Conservation (phyloP, 2,329 filamentous ascomycete genomes). For the Dactylellina cionopaga region DNA sequence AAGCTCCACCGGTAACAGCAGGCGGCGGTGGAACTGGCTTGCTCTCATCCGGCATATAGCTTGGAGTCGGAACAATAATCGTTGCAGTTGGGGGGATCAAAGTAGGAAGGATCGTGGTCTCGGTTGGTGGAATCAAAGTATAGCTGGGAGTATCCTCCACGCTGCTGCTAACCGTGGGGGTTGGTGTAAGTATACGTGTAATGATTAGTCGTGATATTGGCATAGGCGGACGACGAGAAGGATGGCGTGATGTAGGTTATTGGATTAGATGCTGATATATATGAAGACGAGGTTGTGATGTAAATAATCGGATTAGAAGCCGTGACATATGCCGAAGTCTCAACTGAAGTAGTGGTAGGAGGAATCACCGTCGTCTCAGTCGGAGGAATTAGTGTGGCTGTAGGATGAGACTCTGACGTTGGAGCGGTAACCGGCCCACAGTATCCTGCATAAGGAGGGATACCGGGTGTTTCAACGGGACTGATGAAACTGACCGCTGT, state of each 20-base stretch:
- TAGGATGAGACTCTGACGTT: conserved; percentile 1
- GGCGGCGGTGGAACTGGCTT: conserved; percentile 20
- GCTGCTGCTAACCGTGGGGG: background rate
- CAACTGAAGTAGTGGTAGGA: background rate
- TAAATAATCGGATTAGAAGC: conserved; percentile 21
- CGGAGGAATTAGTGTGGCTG: conserved; percentile 8
- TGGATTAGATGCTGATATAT: conserved; percentile 14
- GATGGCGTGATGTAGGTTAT: conserved; percentile 18
- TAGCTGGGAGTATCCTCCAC: background rate
- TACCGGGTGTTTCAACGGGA: conserved; percentile 16
- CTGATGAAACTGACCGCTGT: conserved; percentile 24
- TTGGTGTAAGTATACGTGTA: conserved; percentile 1
- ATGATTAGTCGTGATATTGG: conserved; percentile 10
- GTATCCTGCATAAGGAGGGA: conserved; percentile 26
- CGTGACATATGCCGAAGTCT: conserved; percentile 11
- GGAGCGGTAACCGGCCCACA: conserved; percentile 12
- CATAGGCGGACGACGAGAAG: background rate
- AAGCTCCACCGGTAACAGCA: conserved; percentile 16
- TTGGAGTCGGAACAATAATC: background rate
- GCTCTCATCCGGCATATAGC: conserved; percentile 5
- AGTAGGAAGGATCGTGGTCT: background rate
- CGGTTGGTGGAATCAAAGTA: conserved; percentile 16
- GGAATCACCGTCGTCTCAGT: conserved; percentile 16
- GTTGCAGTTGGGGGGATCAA: conserved; percentile 20
- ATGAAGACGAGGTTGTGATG: background rate